Base-by-base conservation (phyloP, 2,329 filamentous ascomycete species). In the Trichoderma koningii region DNA sequence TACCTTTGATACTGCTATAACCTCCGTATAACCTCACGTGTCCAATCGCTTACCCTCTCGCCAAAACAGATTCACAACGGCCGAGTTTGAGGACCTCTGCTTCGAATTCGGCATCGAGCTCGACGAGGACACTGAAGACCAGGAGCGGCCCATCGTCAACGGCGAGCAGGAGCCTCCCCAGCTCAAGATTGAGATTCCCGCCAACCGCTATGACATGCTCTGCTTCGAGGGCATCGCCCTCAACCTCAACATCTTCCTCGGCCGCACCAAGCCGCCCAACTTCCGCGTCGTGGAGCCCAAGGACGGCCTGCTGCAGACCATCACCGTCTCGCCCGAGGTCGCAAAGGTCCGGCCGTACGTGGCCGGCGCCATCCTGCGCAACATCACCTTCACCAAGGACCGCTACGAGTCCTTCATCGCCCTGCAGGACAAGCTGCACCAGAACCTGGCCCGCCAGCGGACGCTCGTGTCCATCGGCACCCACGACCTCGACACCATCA, bases 21-120 rank as follows among this genome's bases (percentile, higher is more conserved):
- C 44, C n/a, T 63, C 30, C 30, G 3, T 15, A 41, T 9, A 17
- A 7, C 26, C 21, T 50, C 30, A 7, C 9, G 10, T 23, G 17
- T 26, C 5, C 23, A 10, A 23, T 30, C 6, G 15, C 14, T 42
- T 45, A 52, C 30, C 5, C 17, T n/a, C 10, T 21, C 53, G 47
- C 42, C 47, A 48, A 30, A 30, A 6, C 66, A 93, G 90, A 71
- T 94, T 91, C 79, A 97, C 94, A 63, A 95, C 92, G 69, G 87
- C 96, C 73, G 92, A 96, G 75, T 99, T 99, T 75, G 95, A 99
- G 78, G 91, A 96, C 75, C 84, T 99, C 71, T 98, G 95, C 80
- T 99, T 99, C 85, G 94, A 99, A 74, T 99, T 97, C 76, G 93
- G 93, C 66, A 96, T 99, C 76, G 95, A 99, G 79, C 86, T 99